phyloP scores from a whole-genome alignment of 495 filamentous ascomycete genomes.

The Talaromyces borbonicus region DNA sequence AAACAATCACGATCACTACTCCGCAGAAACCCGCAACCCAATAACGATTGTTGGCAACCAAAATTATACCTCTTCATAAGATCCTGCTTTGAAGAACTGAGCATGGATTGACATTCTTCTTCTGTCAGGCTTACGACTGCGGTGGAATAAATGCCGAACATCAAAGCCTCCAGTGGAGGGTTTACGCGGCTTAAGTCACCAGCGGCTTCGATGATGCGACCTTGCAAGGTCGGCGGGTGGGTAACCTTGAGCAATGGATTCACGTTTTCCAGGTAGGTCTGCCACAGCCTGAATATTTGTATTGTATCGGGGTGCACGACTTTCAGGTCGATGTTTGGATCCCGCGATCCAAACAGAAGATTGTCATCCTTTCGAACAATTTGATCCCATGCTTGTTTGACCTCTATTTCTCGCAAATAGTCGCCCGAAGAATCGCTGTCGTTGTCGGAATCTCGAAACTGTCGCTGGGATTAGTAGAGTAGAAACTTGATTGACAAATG shows the following conservation, averaged over 20 bases:
- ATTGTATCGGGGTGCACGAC: slow-evolving; percentile 43
- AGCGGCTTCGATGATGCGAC: slow-evolving; percentile 29
- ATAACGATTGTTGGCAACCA: slow-evolving; percentile 45
- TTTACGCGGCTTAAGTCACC: slow-evolving; percentile 13
- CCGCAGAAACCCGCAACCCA: slow-evolving; percentile 34
- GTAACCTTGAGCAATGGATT: slow-evolving; percentile 61
- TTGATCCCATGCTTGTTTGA: slow-evolving; percentile 38
- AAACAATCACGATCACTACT: slow-evolving; percentile 43
- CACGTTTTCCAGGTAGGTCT: slow-evolving; percentile 55
- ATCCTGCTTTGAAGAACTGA: slow-evolving; percentile 33
- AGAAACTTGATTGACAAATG: background rate
- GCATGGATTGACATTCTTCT: slow-evolving; percentile 31
- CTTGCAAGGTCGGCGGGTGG: slow-evolving; percentile 51
- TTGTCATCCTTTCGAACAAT: slow-evolving; percentile 25
- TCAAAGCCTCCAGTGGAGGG: slow-evolving; percentile 27
- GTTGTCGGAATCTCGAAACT: slow-evolving; percentile 17
- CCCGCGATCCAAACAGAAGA: slow-evolving; percentile 40
- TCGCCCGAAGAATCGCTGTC: slow-evolving; percentile 22
- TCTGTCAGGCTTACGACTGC: slow-evolving; percentile 32
- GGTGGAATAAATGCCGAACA: slow-evolving; percentile 50
- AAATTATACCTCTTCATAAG: slow-evolving; percentile 39
- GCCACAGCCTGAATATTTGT: slow-evolving; percentile 65
- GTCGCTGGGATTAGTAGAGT: slow-evolving; percentile 12
- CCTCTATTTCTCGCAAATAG: slow-evolving; percentile 18
- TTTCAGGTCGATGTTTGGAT: slow-evolving; percentile 31